Evolutionary conservation across 1,284 basidiomycete genomes (phyloP), one percentile per base, ranked within the genome.

Genomic region (Cryptococcus sp.): DNA sequence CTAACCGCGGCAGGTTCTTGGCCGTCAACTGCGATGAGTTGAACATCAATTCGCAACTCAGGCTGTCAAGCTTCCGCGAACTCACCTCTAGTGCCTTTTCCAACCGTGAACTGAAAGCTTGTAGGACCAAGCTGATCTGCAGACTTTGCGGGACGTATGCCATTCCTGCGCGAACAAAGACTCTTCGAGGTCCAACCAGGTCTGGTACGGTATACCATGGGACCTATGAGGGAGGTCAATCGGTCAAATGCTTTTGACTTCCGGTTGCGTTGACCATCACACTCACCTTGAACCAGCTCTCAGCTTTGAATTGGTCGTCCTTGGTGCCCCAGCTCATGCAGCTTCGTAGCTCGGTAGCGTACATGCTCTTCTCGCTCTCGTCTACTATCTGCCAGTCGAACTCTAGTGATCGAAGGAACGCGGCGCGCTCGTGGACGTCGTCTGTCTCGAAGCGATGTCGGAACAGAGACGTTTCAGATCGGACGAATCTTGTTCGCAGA

Each of bases 131-230:
- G 69, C 89, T 93, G 16, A 90, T 88, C 76, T 93, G 88, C 69
- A 94, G 88, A 57, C 82, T 83, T 51, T 82, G 83, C 8, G 92
- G 90, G 8, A 99, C 93, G 72, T 91, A 99, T 17, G 96, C 96
- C 82, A 88, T 88, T 1, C 96, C 96, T 11, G 80, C 83, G 60
- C 83, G 83, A 47, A 99, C 81, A 62, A 90, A 87, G 1, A 98
- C 91, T 54, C 83, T 84, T n/a, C 96, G 83, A 71, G 84, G 86
- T 64, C 89, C 89, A 7, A 99, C 88, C 4, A 99, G 84, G 74
- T 98, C 93, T 2, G 92, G 91, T 2, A 99, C 95, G 54, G 88
- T 86, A 5, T 88, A 93, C 96, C 96, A 99, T 20, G 81, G 81
- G 3, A 85, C 83, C 80, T 82, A 35, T 10, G 5, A 35, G 30